Percentiles rank a stretch among this genome's conserved stretches.
Conservation (phyloP, 352 stramenopile genomes). For the Phytophthora ohioensis region DNA sequence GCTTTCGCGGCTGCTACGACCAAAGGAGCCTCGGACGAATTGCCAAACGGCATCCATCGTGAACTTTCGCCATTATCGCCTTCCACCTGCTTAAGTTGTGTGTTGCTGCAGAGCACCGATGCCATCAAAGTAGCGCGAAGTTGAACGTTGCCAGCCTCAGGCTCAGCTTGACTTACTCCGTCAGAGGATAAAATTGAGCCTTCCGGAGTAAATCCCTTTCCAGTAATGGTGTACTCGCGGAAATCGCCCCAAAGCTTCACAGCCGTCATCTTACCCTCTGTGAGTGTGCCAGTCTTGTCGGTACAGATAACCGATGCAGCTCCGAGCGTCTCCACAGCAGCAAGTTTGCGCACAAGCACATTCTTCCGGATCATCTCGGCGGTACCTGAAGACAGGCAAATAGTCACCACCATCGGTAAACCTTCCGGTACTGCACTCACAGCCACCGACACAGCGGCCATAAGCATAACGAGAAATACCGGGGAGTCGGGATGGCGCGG, state of each 20-base stretch:
- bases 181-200: conserved; percentile 58
- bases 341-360: conserved; percentile 88
- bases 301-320: conserved; percentile 93
- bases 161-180: conserved; percentile 48
- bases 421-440: conserved; percentile 84
- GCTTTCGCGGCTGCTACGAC: conserved; percentile 80
- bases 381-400: conserved; percentile 77
- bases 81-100: conserved; percentile 70
- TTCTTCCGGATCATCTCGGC: conserved; percentile 81
- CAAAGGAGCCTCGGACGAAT: conserved; percentile 79
- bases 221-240: conserved; percentile 70
- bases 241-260: conserved; percentile 84
- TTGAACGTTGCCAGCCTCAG: conserved; percentile 55
- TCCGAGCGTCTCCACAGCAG: conserved; percentile 85
- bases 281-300: conserved; percentile 97
- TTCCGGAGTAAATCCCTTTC: conserved; percentile 68
- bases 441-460: conserved; percentile 92
- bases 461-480: conserved; percentile 94
- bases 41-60: conserved; percentile 66
- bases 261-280: conserved; percentile 87
- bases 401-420: conserved; percentile 85
- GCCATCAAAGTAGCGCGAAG: conserved; percentile 69
- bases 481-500: conserved; percentile 78
- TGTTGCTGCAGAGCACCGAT: conserved; percentile 81
- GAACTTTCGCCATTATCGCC: conserved; percentile 44